These are phyloP conservation scores for Vigna trinervia DNA, from an alignment of 306 rosid genomes.

Conservation along the genomic window DNA sequence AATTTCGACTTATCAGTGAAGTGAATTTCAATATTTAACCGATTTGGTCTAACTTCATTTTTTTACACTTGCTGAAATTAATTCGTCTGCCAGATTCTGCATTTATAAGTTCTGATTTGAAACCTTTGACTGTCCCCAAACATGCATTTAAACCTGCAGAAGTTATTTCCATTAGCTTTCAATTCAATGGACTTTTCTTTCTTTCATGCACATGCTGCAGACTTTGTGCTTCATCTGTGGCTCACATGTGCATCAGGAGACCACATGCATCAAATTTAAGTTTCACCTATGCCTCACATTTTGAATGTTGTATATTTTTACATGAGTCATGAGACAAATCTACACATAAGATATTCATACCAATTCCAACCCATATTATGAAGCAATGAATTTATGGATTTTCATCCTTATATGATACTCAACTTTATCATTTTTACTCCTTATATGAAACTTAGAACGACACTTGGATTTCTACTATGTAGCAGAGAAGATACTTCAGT, in stretches of 20 bases:
- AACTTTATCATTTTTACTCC: too few relatives aligned
- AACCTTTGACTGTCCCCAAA: constrained; percentile 6
- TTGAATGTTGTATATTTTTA: background rate
- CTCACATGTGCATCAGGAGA: background rate
- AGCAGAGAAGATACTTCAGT: background rate
- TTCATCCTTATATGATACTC: too few relatives aligned
- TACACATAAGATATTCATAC: too few relatives aligned
- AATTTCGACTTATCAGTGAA: background rate
- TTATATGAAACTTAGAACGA: too few relatives aligned
- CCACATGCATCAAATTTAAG: background rate
- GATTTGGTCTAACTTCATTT: background rate
- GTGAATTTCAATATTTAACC: background rate
- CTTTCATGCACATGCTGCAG: constrained; percentile 2
- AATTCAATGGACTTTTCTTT: background rate
- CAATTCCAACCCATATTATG: too few relatives aligned
- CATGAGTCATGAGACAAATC: too few relatives aligned
- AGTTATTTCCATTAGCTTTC: background rate
- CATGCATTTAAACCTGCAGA: background rate
- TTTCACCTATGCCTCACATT: background rate
- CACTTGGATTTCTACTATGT: background rate
- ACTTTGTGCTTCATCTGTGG: background rate
- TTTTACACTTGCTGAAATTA: background rate
- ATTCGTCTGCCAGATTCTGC: background rate
- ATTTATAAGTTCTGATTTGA: background rate
- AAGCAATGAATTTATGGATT: too few relatives aligned